Evolutionary conservation across 2,329 filamentous ascomycete species (phyloP).

Genomic region (Geosmithia flava): DNA sequence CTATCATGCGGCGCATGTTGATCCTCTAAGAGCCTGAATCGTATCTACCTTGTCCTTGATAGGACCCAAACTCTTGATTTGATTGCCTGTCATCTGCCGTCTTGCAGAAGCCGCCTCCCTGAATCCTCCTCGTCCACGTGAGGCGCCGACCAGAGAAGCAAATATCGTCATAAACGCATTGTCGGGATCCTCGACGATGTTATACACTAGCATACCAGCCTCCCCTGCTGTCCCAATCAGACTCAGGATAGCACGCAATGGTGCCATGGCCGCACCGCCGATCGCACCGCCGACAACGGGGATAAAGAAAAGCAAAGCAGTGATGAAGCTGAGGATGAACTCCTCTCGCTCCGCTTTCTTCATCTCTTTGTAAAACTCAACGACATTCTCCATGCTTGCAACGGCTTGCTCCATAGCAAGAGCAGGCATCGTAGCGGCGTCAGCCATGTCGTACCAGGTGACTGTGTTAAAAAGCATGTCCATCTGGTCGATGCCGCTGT

Average conservation of each 20-base stretch:
- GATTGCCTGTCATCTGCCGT: constrained; percentile 5
- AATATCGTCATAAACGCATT: constrained; percentile 14
- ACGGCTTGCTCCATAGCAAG: constrained; percentile 9
- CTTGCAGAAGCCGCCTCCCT: constrained; percentile 6
- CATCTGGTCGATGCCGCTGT: too few relatives aligned
- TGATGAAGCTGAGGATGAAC: constrained; percentile 19
- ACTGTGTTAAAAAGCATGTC: background rate
- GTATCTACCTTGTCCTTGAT: constrained; percentile 4
- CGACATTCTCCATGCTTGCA: constrained; percentile 8
- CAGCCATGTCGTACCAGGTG: constrained; percentile 1
- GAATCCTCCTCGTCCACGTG: constrained; percentile 3
- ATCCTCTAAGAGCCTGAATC: background rate
- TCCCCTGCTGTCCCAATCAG: constrained; percentile 2
- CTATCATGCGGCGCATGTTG: too few relatives aligned
- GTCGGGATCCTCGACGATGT: constrained; percentile 11
- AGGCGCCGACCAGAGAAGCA: constrained; percentile 6
- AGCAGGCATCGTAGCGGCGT: constrained; percentile 2
- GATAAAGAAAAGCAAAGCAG: constrained; percentile 33
- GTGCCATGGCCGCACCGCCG: constrained; percentile 5
- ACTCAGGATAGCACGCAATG: constrained; percentile 4
- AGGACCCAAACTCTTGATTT: constrained; percentile 6
- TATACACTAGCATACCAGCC: constrained; percentile 9
- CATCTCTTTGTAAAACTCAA: constrained; percentile 11
- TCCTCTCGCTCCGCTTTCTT: constrained; percentile 7
- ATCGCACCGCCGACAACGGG: constrained; percentile 35